Evolutionary conservation across 768 basidiomycete genomes (phyloP), one percentile per base, ranked within the genome.

Genomic region (Mrakia blollopis): DNA sequence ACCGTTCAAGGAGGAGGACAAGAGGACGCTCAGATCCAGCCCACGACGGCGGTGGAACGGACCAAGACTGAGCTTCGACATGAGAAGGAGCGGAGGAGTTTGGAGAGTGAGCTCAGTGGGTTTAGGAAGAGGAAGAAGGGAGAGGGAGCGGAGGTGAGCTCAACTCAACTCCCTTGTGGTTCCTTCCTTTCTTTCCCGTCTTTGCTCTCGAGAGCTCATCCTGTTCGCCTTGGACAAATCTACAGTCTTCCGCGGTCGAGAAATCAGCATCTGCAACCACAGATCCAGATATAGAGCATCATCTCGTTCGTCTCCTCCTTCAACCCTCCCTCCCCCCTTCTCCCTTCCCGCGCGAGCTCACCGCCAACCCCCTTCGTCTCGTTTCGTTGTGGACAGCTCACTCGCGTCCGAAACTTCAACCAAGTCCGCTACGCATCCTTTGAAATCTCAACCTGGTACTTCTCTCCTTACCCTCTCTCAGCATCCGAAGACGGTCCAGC

Each of bases 391-490:
- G 4, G 13, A 4, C 65, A 74, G 73, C 47, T 74, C 44, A 60
- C 60, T 16, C 73, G 41, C 47, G 73, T 74, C 52, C 76, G 76
- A 18, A 77, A 77, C 71, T 77, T 77, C 52, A 65, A 39, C 41
- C 47, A 44, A 18, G 76, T 77, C 67, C 63, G 70, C 30, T 77
- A 77, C 63, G 25, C 50, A 13, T 25, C 47, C 25, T 73, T 73
- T 30, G 18, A 52, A 3, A 77, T 73, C 44, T 16, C 67, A 14
- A 76, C 39, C 52, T 94, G 94, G 92, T 95, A 95, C 84, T 94
- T 91, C 82, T 97, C 94, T 3, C 94, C 94, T 1, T 96, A 95
- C 83, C 94, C 94, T 23, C 84, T 91, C 35, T 73, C 67, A 6
- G 67, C 73, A 28, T 84, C 86, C 11, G 91, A 93, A 78, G 82